phyloP scores from a whole-genome alignment of 192 early-diverging fungal species.

The Thoreauomyces humboldtii region DNA sequence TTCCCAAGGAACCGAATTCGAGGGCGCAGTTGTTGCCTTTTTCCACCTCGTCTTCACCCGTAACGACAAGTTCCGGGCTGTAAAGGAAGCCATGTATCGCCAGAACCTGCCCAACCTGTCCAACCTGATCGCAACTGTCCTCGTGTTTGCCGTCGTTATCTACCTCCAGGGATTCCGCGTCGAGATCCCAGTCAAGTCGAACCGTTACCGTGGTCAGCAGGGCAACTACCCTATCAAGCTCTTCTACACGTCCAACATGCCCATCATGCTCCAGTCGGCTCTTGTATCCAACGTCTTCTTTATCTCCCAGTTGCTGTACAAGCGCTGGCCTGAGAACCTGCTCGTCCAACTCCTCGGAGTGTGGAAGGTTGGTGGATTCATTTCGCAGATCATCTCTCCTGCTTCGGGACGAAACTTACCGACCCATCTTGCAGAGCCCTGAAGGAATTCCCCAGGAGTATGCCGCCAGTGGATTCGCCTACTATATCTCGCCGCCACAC shows the following conservation, averaged over 20 bases:
- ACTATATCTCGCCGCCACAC: slow-evolving; percentile 97
- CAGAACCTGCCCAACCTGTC: slow-evolving; percentile 60
- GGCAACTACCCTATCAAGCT: slow-evolving; percentile 99
- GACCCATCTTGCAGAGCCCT: slow-evolving; percentile 55
- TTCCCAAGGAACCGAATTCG: slow-evolving; percentile 82
- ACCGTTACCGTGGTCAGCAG: slow-evolving; percentile 92
- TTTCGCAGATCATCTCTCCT: not conserved
- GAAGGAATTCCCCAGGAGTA: slow-evolving; percentile 96
- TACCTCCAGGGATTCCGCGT: slow-evolving; percentile 99
- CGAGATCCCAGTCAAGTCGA: slow-evolving; percentile 98
- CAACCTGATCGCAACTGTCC: slow-evolving; percentile 86
- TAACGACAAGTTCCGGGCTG: slow-evolving; percentile 92
- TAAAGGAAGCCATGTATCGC: slow-evolving; percentile 97
- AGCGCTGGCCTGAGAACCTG: slow-evolving; percentile 95
- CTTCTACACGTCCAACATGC: slow-evolving; percentile 99
- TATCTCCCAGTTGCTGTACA: slow-evolving; percentile 98
- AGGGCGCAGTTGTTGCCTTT: slow-evolving; percentile 94
- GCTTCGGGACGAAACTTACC: not conserved
- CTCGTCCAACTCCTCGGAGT: slow-evolving; percentile 91
- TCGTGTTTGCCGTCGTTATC: slow-evolving; percentile 67
- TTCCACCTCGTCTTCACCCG: slow-evolving; percentile 95
- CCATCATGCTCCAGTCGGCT: slow-evolving; percentile 99
- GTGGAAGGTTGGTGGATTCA: slow-evolving; percentile 66
- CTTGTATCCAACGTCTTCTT: slow-evolving; percentile 96
- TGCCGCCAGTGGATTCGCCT: slow-evolving; percentile 90